Evolutionary conservation across 2,329 filamentous ascomycete genomes (phyloP).

Genomic region (Pseudogymnoascus sp.): DNA sequence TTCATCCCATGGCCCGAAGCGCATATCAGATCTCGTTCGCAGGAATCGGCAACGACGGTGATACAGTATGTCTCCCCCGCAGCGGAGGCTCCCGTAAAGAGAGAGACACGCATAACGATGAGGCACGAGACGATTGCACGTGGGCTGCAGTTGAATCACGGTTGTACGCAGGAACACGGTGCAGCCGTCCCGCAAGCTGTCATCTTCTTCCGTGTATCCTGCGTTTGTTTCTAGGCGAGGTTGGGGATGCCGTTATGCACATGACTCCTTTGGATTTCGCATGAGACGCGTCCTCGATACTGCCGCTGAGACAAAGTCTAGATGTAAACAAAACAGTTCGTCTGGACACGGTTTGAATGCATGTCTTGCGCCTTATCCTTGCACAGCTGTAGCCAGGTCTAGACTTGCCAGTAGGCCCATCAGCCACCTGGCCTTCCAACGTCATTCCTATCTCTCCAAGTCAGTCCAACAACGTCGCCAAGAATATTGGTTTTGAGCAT

Average conservation of each 20-base stretch:
- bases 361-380: background rate
- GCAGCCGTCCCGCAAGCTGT: background rate
- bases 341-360: background rate
- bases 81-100: background rate
- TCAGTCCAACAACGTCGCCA: background rate
- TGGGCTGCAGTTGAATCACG: background rate
- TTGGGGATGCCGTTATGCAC: background rate
- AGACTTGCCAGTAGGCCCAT: background rate
- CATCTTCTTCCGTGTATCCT: background rate
- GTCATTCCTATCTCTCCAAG: background rate
- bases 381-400: background rate
- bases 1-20: background rate
- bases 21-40: background rate
- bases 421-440: background rate
- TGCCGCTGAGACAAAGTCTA: background rate
- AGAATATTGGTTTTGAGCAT: background rate
- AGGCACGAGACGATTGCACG: background rate
- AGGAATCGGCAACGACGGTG: background rate
- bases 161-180: background rate
- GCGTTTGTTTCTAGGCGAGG: background rate
- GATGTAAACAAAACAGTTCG: background rate
- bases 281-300: background rate
- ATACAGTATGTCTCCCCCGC: background rate
- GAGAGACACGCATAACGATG: slow-evolving; percentile 1
- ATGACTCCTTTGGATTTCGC: background rate